Evolutionary conservation across 2,329 filamentous ascomycete species (phyloP).

Genomic region (Xylariaceae sp.): DNA sequence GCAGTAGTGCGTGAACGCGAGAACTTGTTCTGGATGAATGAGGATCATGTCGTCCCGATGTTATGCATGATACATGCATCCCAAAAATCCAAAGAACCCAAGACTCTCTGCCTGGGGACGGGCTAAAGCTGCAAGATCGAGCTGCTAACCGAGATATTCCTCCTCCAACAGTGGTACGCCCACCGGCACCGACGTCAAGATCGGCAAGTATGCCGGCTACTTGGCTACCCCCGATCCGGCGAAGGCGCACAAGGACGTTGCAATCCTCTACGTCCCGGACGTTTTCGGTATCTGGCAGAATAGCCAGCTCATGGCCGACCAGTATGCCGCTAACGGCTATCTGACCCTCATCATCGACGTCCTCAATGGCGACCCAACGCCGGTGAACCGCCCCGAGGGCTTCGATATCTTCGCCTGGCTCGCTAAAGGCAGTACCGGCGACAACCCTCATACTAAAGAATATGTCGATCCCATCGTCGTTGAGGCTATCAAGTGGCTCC

Average conservation of each 20-base stretch:
- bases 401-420: slow-evolving; percentile 54
- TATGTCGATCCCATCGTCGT: slow-evolving; percentile 56
- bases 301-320: slow-evolving; percentile 72
- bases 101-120: too few relatives aligned
- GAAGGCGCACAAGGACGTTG: slow-evolving; percentile 48
- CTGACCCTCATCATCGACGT: slow-evolving; percentile 71
- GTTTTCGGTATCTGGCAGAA: slow-evolving; percentile 63
- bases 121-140: too few relatives aligned
- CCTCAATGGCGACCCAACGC: slow-evolving; percentile 69
- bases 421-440: slow-evolving; percentile 51
- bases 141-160: slow-evolving; percentile 7
- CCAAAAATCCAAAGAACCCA: not conserved
- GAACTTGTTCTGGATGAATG: too few relatives aligned
- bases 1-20: too few relatives aligned
- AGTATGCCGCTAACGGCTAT: slow-evolving; percentile 76
- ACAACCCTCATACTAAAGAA: slow-evolving; percentile 55
- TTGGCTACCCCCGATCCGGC: slow-evolving; percentile 51
- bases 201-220: slow-evolving; percentile 57
- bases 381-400: slow-evolving; percentile 53
- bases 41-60: not conserved
- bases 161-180: slow-evolving; percentile 51
- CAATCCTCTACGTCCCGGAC: slow-evolving; percentile 55
- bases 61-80: not conserved
- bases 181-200: slow-evolving; percentile 52
- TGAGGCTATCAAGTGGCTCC: slow-evolving; percentile 62